Base-by-base conservation (phyloP, 768 basidiomycete species). In the Holtermannia corniformis region DNA sequence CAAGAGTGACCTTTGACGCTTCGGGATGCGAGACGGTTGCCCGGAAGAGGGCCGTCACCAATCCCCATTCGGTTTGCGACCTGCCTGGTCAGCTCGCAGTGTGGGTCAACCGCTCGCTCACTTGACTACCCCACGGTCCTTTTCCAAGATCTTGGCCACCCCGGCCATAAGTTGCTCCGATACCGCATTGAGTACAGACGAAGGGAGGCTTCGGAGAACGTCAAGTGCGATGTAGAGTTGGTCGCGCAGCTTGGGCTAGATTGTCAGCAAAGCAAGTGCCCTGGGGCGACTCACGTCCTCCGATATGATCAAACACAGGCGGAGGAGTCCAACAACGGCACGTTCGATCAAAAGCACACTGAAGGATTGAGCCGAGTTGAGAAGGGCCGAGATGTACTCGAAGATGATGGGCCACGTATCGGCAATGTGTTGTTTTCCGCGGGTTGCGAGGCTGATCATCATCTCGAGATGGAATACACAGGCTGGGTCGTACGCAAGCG, bases 351-450 rank as follows among this genome's bases (percentile, higher is more conserved):
- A 79, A 46, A 99, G 77, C 25, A 89, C 79, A 63, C 89, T 91
- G 68, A 93, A 96, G 49, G 84, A 83, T 13, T 78, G 77, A 0
- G 93, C 80, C 2, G 84, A 76, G 2, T 82, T 80, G 22, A 99
- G 76, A 16, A 99, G 74, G 0, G 84, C 78, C 0, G 89, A 86
- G 22, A 97, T 75, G 67, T 96, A 92, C 63, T 95, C 91, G 67
- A 95, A 96, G 2, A 93, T 81, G 61, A 90, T 81, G 0, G 93
- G 91, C 93, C 95, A 99, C 41, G 88, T 79, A 43, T 97, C 91
- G 51, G 84, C 84, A 23, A 96, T 84, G 60, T 84, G 79, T 55
- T 83, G 79, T 5, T 83, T 79, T 1, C 84, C 80, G 54, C 87
- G 82, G 57, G 80, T 82, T 1, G 85, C 79, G 40, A 97, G 82